Base-by-base conservation (phyloP, 352 stramenopile species). In the Detonula confervacea region DNA sequence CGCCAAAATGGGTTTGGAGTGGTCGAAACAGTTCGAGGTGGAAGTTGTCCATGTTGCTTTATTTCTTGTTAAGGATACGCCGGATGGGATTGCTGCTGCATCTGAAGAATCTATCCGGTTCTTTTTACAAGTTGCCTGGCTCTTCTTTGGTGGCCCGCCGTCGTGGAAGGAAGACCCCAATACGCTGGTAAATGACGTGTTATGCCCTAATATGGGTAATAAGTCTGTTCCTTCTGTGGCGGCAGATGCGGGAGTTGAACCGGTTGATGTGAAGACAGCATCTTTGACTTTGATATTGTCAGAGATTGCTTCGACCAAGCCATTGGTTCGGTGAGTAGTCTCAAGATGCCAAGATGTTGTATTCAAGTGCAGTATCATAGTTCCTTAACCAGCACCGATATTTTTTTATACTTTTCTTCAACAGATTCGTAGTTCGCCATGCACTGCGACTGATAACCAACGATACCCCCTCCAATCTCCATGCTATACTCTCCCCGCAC, bases 41-140 rank as follows among this genome's bases (percentile, higher is more conserved):
- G 86, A 92, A 77, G 78, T 94, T 1, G 68, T 94, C 44, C 84
- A 92, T 57, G 68, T 77, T 18, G 83, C 87, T 14, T 77, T 94
- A 35, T 91, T 92, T 51, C 39, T 84, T 25, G 56, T 95, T 8
- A 94, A 94, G 75, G 88, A 86, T 76, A 70, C 83, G 3, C 88
- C 88, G 29, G 67, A 70, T 39, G 87, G 90, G 57, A 86, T 94
- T 55, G 39, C 77, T 1, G 63, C 55, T 14, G 83, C 86, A 56
- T 54, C 24, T 22, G 75, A 88, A 2, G 77, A 90, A 27, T 73
- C 87, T 0, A 73, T 91, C 62, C 18, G 52, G 61, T 95, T 94
- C 61, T 86, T 92, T 35, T 59, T 88, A 4, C 35, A 72, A 46
- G 42, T 91, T 5, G 84, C 65, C 54, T 70, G 62, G 37, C 79